Evolutionary conservation across 2,329 filamentous ascomycete genomes (phyloP).

Genomic region (Cyphellophora attinorum): DNA sequence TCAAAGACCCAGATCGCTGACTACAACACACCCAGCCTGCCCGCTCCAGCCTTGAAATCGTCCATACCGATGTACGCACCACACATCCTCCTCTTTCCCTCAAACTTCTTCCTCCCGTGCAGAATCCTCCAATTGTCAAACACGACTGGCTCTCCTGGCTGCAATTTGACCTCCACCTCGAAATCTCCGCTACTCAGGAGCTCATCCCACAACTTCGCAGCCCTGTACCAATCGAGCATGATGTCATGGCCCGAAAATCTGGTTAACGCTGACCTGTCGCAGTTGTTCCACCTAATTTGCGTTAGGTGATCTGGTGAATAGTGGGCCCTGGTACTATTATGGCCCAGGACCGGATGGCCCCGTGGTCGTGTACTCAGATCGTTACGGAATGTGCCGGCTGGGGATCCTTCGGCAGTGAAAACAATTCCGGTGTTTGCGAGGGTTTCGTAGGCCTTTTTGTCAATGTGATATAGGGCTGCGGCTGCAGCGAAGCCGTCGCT

Average conservation of each 20-base stretch:
- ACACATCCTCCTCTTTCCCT: constrained; percentile 76
- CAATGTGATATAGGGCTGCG: constrained; percentile 43
- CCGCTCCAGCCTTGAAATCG: constrained; percentile 14
- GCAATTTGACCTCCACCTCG: constrained; percentile 72
- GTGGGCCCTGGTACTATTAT: constrained; percentile 24
- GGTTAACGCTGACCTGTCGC: constrained; percentile 64
- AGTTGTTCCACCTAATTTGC: constrained; percentile 86
- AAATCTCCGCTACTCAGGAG: constrained; percentile 56
- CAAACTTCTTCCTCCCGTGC: constrained; percentile 76
- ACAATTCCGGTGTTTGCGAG: constrained; percentile 53
- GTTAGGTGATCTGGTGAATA: constrained; percentile 32
- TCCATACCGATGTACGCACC: constrained; percentile 66
- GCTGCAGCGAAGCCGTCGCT: constrained; percentile 81
- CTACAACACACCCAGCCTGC: constrained; percentile 6
- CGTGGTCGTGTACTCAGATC: constrained; percentile 47
- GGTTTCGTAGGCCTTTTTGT: constrained; percentile 46
- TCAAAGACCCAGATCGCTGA: constrained; percentile 6
- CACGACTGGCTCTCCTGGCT: constrained; percentile 69
- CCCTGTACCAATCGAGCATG: constrained; percentile 59
- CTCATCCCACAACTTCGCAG: constrained; percentile 63
- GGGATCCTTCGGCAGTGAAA: constrained; percentile 77
- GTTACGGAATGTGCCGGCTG: constrained; percentile 52
- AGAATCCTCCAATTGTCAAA: constrained; percentile 96
- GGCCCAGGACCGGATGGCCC: constrained; percentile 61
- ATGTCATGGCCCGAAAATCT: constrained; percentile 38